phyloP scores from a whole-genome alignment of 1,139 yeast species.

The Saccharomyces hybrid region DNA sequence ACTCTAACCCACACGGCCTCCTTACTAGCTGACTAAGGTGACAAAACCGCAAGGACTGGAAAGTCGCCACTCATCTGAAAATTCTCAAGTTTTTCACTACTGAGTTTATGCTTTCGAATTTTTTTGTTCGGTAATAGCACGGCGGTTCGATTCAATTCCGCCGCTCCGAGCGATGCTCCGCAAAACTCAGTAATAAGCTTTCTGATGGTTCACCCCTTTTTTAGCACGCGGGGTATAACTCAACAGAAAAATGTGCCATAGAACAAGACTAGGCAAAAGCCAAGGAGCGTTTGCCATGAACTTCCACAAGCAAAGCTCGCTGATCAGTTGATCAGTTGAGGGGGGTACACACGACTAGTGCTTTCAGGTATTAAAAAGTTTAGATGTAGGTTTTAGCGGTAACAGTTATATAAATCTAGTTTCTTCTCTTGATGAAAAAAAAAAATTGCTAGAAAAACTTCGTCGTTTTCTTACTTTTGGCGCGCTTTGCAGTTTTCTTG shows the following conservation, averaged over 20 bases:
- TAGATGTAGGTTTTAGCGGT: background rate
- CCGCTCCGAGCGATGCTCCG: slow-evolving; percentile 2
- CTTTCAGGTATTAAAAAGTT: background rate
- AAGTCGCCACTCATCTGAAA: background rate
- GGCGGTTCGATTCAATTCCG: background rate
- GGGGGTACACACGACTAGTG: background rate
- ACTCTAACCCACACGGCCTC: background rate
- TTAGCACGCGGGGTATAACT: background rate
- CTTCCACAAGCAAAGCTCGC: background rate
- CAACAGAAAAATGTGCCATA: slow-evolving; percentile 2
- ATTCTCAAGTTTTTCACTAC: background rate
- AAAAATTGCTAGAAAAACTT: background rate
- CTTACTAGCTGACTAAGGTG: background rate
- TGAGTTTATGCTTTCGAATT: background rate
- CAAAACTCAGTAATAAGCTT: background rate
- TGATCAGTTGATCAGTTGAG: background rate
- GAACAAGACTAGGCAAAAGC: background rate
- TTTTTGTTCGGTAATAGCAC: background rate
- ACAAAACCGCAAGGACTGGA: background rate
- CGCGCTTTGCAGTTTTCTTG: background rate
- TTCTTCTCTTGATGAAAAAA: background rate
- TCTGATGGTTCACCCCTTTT: background rate
- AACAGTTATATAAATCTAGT: background rate
- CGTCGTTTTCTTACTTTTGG: background rate
- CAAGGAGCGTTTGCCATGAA: background rate